Percentiles rank a stretch among this genome's conserved stretches.
These are phyloP conservation scores for Dendrothele bispora DNA, from an alignment of 768 basidiomycete genomes.

Conservation along the genomic window DNA sequence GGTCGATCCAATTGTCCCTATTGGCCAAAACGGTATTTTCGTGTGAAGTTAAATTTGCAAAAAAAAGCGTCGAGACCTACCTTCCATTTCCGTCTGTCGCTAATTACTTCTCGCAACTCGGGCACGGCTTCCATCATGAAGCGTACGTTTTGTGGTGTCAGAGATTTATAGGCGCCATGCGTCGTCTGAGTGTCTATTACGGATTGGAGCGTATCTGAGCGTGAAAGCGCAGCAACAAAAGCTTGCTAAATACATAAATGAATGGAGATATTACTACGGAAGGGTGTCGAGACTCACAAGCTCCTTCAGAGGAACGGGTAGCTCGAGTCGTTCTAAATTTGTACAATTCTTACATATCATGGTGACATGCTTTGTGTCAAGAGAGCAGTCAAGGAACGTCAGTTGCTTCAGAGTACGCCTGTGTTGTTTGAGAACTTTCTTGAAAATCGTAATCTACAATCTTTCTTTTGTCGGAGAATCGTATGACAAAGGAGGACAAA, in stretches of 20 bases:
- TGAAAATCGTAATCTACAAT: constrained; percentile 38
- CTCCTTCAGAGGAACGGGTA: constrained; percentile 53
- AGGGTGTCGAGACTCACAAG: constrained; percentile 31
- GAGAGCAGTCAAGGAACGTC: constrained; percentile 45
- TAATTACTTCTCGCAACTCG: constrained; percentile 45
- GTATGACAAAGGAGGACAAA: constrained; percentile 41
- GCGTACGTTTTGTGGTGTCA: constrained; percentile 36
- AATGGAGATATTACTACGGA: neutral
- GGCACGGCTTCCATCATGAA: constrained; percentile 41
- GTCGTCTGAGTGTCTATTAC: constrained; percentile 44
- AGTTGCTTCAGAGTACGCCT: constrained; percentile 41
- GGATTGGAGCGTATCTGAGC: no score
- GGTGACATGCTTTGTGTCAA: constrained; percentile 38
- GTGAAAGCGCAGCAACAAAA: no score
- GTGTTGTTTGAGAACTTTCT: constrained; percentile 42
- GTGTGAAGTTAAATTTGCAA: neutral
- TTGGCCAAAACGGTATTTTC: constrained; percentile 2
- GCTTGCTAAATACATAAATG: no score
- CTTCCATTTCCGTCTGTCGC: constrained; percentile 53
- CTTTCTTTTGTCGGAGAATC: constrained; percentile 42
- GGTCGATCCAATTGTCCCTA: constrained; percentile 25
- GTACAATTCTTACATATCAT: constrained; percentile 42
- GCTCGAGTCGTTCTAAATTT: constrained; percentile 47
- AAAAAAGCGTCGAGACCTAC: constrained; percentile 33
- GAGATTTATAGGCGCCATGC: constrained; percentile 37